Evolutionary conservation across 306 rosid genomes (phyloP), one percentile per base, ranked within the genome.

Genomic region (Fagus crenata): DNA sequence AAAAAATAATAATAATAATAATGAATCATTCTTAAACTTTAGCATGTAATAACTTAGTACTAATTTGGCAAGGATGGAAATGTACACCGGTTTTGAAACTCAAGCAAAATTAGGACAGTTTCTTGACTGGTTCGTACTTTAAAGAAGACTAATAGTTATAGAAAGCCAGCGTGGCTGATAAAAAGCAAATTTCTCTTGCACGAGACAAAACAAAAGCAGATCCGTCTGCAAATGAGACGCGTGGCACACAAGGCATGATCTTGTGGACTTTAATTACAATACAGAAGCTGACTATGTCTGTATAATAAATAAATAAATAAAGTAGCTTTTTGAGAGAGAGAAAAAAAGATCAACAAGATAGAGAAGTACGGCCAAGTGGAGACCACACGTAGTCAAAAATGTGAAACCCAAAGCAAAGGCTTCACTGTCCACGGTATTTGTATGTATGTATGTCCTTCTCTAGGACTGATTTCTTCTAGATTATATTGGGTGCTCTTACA

Each of bases 291-390:
- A 37, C 73, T 51, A 43, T 54, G 56, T 49, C 82, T 14, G 49
- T 55, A 73, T 87, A 81, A 39, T 88, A 71, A 90, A 89, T 87
- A n/a, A n/a, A n/a, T n/a, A 32, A 53, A 81, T 84, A 91, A 93
- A 89, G 96, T 90, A 84, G 90, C 85, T 78, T 86, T 82, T 87
- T 14, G 49, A 42, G 49, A 42, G 49, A 43, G 13, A 43, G 14
- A 43, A 9, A 42, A 12, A 8, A 12, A 43, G 1, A 43, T 8
- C 7, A 2, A 46, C 0, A 46, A 5, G 63, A 7, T 8, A 40
- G 67, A 78, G 71, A 56, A 54, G 54, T 53, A 74, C 58, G 87
- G 81, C 35, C 73, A 60, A 32, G 5, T 42, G 6, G 78, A 88
- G 86, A 78, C 90, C 88, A 86, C 90, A 15, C 78, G 61, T 64